Evolutionary conservation across 2,329 filamentous ascomycete species (phyloP).

Genomic region (Neocatenulostroma microsporum): DNA sequence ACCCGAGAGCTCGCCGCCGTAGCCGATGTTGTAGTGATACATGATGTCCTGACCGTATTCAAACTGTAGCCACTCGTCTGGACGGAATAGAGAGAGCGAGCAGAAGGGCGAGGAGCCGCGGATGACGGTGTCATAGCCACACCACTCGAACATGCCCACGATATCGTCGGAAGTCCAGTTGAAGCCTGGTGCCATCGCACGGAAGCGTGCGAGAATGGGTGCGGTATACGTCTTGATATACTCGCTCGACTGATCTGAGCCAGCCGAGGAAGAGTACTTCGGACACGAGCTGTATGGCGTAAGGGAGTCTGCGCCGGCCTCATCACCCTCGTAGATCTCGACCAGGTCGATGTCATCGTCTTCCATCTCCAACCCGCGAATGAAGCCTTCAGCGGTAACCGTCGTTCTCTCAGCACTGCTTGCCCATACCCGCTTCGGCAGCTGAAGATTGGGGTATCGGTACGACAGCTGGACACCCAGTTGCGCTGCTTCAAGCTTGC

Average conservation of each 20-base stretch:
- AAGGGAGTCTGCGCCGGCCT: constrained; percentile 52
- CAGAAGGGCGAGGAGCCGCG: constrained; percentile 58
- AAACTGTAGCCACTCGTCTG: constrained; percentile 55
- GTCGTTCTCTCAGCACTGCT: constrained; percentile 56
- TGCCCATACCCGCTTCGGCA: constrained; percentile 53
- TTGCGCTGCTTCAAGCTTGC: constrained; percentile 53
- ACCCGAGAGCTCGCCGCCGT: constrained; percentile 52
- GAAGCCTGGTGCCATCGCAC: constrained; percentile 47
- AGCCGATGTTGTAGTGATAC: constrained; percentile 63
- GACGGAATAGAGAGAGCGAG: constrained; percentile 50
- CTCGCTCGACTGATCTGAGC: constrained; percentile 44
- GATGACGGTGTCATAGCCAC: constrained; percentile 63
- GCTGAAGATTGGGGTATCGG: constrained; percentile 48
- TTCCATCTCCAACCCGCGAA: constrained; percentile 48
- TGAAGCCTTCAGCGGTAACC: constrained; percentile 51
- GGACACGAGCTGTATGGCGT: constrained; percentile 60
- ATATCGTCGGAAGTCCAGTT: constrained; percentile 58
- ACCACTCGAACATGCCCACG: constrained; percentile 61
- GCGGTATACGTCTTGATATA: constrained; percentile 47
- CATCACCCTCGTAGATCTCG: constrained; percentile 48
- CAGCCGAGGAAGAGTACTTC: constrained; percentile 51
- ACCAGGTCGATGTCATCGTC: constrained; percentile 48
- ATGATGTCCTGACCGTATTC: constrained; percentile 61
- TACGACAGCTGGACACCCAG: constrained; percentile 53
- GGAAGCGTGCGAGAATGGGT: constrained; percentile 53